Conservation (phyloP, 2,329 filamentous ascomycete genomes). For the Colletotrichum brevisporum region DNA sequence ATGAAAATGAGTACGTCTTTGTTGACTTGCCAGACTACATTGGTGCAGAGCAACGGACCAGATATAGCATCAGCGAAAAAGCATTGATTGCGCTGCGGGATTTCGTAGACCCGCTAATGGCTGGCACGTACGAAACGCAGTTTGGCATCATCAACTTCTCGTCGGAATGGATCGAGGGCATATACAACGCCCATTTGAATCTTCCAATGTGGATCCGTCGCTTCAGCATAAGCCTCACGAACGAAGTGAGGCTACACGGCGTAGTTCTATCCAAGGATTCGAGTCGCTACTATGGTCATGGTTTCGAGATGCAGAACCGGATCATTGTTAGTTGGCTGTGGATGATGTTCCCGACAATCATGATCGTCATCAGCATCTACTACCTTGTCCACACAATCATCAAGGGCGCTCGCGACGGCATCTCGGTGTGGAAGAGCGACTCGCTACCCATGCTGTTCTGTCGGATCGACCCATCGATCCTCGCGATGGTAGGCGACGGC, state of each 20-base stretch:
- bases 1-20: conserved; percentile 50
- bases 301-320: conserved; percentile 48
- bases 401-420: conserved; percentile 51
- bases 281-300: conserved; percentile 47
- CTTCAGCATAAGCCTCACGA: conserved; percentile 53
- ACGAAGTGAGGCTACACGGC: conserved; percentile 53
- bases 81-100: conserved; percentile 48
- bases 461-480: conserved; percentile 51
- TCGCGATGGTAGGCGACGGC: conserved; percentile 47
- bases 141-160: conserved; percentile 49
- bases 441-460: conserved; percentile 57
- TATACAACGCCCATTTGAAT: conserved; percentile 51
- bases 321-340: conserved; percentile 54
- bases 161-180: conserved; percentile 55
- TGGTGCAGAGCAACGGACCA: conserved; percentile 44
- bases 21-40: conserved; percentile 48
- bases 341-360: conserved; percentile 52
- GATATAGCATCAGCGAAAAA: conserved; percentile 50
- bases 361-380: conserved; percentile 52
- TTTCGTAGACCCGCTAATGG: conserved; percentile 51
- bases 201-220: conserved; percentile 50
- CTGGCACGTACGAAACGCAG: conserved; percentile 49
- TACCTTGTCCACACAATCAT: conserved; percentile 54
- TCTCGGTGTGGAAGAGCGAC: conserved; percentile 55
- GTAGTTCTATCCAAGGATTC: conserved; percentile 34